Conservation (phyloP, 73 alveolate species). For the Breviolum minutum region DNA sequence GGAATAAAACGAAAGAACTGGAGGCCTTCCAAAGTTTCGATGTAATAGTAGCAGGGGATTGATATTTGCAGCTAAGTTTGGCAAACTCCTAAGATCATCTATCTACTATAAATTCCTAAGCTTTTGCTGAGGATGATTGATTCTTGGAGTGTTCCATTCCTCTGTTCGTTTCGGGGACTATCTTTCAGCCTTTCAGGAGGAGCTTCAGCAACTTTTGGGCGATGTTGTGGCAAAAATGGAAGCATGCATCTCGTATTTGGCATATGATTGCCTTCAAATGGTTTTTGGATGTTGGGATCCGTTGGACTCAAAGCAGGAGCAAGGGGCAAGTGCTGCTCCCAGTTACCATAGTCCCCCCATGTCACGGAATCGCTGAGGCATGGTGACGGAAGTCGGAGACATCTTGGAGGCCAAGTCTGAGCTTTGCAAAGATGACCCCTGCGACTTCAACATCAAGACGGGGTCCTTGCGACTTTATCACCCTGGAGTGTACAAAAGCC, state of each 20-base stretch:
- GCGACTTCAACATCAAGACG: slow-evolving; percentile 34
- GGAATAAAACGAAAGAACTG: background rate
- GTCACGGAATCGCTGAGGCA: background rate
- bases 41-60: too few relatives aligned
- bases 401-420: background rate
- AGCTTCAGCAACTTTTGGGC: background rate
- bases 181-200: too few relatives aligned
- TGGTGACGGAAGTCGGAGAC: background rate
- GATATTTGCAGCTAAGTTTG: background rate
- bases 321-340: background rate
- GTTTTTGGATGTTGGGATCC: background rate
- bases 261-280: too few relatives aligned
- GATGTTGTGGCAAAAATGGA: background rate
- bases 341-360: background rate
- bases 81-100: background rate
- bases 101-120: background rate
- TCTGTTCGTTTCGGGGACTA: too few relatives aligned
- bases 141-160: background rate
- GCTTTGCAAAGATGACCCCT: slow-evolving; percentile 27
- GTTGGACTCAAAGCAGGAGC: background rate
- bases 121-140: background rate
- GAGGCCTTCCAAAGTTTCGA: background rate
- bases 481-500: background rate
- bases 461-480: slow-evolving; percentile 23
- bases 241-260: background rate